phyloP scores from a whole-genome alignment of 176 grass and related monocot genomes.

The Chrysopogon serrulatus region DNA sequence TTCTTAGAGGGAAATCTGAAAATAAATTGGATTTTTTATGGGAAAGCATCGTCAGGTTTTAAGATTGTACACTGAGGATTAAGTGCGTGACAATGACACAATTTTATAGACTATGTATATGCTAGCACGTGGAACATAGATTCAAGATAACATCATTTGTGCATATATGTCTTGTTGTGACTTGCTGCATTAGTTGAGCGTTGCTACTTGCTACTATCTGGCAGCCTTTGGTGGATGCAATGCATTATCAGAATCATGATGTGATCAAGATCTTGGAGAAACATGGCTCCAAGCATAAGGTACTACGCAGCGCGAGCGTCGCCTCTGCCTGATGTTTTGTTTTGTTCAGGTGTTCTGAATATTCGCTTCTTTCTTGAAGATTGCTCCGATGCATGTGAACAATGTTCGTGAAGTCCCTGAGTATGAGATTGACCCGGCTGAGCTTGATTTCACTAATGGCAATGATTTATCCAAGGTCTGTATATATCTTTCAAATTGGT shows the following conservation, averaged over 20 bases:
- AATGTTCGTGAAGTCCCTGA: conserved; percentile 76
- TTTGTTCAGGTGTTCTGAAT: conserved; percentile 23
- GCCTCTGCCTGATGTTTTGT: conserved; percentile 23
- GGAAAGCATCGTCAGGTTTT: neutral
- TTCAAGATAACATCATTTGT: neutral
- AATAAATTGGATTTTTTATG: neutral
- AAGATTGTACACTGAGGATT: neutral
- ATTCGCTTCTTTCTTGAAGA: conserved; percentile 49
- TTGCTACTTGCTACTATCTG: conserved; percentile 32
- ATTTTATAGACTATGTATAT: neutral
- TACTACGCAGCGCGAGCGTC: conserved; percentile 18
- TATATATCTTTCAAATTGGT: neutral
- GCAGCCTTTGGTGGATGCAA: conserved; percentile 97
- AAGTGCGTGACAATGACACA: neutral
- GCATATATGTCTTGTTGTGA: neutral
- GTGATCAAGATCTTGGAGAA: conserved; percentile 93
- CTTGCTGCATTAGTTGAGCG: conserved; percentile 26
- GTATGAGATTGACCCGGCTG: conserved; percentile 69
- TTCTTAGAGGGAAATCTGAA: neutral
- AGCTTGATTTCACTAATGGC: conserved; percentile 82
- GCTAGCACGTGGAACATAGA: neutral
- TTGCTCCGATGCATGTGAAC: conserved; percentile 77
- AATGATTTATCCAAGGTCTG: conserved; percentile 67
- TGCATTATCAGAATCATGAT: conserved; percentile 90
- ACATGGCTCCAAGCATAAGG: conserved; percentile 70